Conservation (phyloP, 2,329 filamentous ascomycete genomes). For the Colletotrichum godetiae region DNA sequence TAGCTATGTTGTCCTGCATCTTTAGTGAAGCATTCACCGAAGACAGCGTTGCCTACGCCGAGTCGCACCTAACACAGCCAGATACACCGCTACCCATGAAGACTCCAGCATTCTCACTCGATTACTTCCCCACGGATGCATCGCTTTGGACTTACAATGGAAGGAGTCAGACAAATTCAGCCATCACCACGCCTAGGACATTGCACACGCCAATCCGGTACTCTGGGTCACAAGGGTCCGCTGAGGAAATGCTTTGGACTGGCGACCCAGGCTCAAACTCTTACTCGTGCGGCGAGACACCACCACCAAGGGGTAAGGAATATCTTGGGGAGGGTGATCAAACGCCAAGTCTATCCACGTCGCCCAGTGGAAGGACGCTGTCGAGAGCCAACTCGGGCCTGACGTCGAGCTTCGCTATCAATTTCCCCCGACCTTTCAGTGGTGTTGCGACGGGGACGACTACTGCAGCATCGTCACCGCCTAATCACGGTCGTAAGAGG, state of each 20-base stretch:
- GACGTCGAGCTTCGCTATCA: slow-evolving; percentile 66
- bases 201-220: slow-evolving; percentile 66
- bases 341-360: slow-evolving; percentile 68
- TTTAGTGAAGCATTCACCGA: slow-evolving; percentile 71
- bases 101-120: slow-evolving; percentile 73
- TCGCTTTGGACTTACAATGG: slow-evolving; percentile 64
- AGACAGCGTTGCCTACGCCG: slow-evolving; percentile 67
- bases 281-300: slow-evolving; percentile 72
- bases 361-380: slow-evolving; percentile 65
- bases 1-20: slow-evolving; percentile 78
- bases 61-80: slow-evolving; percentile 66
- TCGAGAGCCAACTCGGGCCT: slow-evolving; percentile 66
- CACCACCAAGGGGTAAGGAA: slow-evolving; percentile 60
- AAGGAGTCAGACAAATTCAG: slow-evolving; percentile 65
- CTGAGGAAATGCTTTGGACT: slow-evolving; percentile 62
- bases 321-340: slow-evolving; percentile 57
- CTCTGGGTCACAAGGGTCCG: slow-evolving; percentile 66
- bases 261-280: slow-evolving; percentile 67
- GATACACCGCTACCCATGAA: slow-evolving; percentile 74
- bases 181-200: slow-evolving; percentile 67
- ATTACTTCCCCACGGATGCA: slow-evolving; percentile 72
- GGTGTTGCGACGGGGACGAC: slow-evolving; percentile 43
- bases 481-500: slow-evolving; percentile 60
- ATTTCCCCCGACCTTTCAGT: slow-evolving; percentile 61
- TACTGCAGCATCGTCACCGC: slow-evolving; percentile 55